phyloP scores from a whole-genome alignment of 495 filamentous ascomycete genomes.

The Ascodesmis nigricans region DNA sequence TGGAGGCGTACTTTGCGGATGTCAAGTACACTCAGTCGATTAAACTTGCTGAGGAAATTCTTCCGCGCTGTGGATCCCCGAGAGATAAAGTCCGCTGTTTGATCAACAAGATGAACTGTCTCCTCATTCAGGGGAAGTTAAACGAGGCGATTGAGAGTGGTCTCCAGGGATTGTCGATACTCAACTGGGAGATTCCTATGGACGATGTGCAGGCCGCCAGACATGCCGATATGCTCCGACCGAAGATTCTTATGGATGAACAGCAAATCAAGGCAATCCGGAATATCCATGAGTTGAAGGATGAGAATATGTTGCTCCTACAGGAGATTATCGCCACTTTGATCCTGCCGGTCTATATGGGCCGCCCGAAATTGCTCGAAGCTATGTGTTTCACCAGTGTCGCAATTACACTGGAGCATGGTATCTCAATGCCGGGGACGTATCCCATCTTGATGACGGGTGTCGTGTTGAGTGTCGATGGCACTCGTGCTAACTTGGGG shows the following conservation, averaged over 20 bases:
- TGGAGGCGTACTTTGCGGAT: conserved; percentile 22
- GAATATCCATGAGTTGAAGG: conserved; percentile 13
- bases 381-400: conserved; percentile 21
- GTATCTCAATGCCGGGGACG: conserved; percentile 19
- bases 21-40: conserved; percentile 21
- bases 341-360: conserved; percentile 20
- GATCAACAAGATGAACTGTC: conserved; percentile 21
- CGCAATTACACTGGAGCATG: conserved; percentile 20
- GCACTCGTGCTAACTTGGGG: conserved; percentile 15
- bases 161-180: conserved; percentile 15
- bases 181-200: conserved; percentile 20
- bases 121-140: conserved; percentile 18
- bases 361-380: conserved; percentile 16
- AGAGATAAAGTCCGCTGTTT: conserved; percentile 20
- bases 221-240: conserved; percentile 19
- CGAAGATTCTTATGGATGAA: conserved; percentile 19
- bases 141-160: conserved; percentile 22
- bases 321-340: conserved; percentile 21
- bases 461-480: conserved; percentile 16
- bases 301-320: conserved; percentile 20
- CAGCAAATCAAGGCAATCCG: conserved; percentile 18
- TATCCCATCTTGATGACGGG: conserved; percentile 21
- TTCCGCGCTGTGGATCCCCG: conserved; percentile 16
- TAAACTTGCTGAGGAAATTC: conserved; percentile 13
- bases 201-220: conserved; percentile 16